Conservation (phyloP, 768 basidiomycete genomes). For the Podaxis carcinomalis region DNA sequence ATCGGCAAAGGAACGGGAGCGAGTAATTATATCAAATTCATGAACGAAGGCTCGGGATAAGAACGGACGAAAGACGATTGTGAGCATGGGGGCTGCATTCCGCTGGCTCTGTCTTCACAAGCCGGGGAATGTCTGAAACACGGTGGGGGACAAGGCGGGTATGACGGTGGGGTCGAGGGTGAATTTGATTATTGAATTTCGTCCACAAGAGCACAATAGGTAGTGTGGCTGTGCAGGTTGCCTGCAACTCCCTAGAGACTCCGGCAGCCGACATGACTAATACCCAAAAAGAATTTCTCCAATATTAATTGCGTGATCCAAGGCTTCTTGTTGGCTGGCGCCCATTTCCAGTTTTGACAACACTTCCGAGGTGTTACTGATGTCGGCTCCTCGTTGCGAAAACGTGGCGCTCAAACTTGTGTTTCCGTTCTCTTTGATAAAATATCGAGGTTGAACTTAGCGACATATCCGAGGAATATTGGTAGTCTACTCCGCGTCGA, state of each 20-base stretch:
- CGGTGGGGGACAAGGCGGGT: neutral
- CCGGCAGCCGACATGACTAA: neutral
- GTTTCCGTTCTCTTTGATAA: neutral
- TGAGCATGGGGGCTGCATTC: neutral
- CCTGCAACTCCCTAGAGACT: neutral
- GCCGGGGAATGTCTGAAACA: neutral
- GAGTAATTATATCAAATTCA: neutral
- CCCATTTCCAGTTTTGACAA: neutral
- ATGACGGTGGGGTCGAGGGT: neutral
- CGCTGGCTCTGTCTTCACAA: neutral
- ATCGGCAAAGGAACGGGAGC: neutral
- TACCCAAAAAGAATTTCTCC: neutral
- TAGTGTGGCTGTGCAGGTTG: neutral
- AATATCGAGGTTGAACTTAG: neutral
- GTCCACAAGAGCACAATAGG: neutral
- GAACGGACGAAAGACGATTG: neutral
- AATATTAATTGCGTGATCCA: neutral
- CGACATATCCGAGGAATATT: neutral
- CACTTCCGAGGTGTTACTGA: neutral
- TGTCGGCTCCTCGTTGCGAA: neutral
- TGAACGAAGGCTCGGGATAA: neutral
- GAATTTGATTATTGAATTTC: neutral
- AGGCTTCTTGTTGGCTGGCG: neutral
- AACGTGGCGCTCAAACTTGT: neutral
- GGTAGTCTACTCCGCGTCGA: neutral